A percentile compares a stretch with the other conserved stretches of the same genome.
Evolutionary conservation across 169 alveolate genomes (phyloP).

Genomic region (Plasmodium falciparum): DNA sequence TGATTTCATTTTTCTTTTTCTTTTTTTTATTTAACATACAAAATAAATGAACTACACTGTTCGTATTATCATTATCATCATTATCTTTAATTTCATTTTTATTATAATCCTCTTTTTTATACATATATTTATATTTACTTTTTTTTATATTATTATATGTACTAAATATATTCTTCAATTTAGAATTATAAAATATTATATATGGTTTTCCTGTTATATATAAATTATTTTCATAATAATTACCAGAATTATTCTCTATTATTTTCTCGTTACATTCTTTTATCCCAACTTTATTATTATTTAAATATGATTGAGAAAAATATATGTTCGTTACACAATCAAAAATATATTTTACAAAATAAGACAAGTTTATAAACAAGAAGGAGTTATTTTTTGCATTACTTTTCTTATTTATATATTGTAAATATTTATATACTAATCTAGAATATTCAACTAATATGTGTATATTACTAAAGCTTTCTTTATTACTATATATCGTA

Average conservation of each 20-base stretch:
- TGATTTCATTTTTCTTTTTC: neutral
- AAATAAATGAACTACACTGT: neutral
- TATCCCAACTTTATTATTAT: neutral
- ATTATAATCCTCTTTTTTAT: neutral
- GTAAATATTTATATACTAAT: constrained; percentile 15
- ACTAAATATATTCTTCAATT: constrained; percentile 5
- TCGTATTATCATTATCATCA: too few species aligned
- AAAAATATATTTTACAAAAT: constrained; percentile 39
- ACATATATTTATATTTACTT: too few species aligned
- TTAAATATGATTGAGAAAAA: neutral
- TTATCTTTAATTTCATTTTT: neutral
- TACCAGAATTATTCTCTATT: too few species aligned
- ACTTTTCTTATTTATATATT: constrained; percentile 21
- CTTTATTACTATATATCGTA: neutral
- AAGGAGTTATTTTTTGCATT: constrained; percentile 11
- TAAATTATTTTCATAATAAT: constrained; percentile 5
- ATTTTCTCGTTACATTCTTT: constrained; percentile 4
- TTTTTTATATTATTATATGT: neutral
- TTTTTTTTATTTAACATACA: constrained; percentile 6
- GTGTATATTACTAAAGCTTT: constrained; percentile 21
- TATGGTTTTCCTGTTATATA: constrained; percentile 71
- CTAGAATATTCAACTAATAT: constrained; percentile 27
- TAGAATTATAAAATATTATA: constrained; percentile 5
- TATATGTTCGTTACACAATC: constrained; percentile 6
- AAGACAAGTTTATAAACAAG: constrained; percentile 12